phyloP scores from a whole-genome alignment of 1,139 yeast genomes.

The Candida pseudoviswanathii region DNA sequence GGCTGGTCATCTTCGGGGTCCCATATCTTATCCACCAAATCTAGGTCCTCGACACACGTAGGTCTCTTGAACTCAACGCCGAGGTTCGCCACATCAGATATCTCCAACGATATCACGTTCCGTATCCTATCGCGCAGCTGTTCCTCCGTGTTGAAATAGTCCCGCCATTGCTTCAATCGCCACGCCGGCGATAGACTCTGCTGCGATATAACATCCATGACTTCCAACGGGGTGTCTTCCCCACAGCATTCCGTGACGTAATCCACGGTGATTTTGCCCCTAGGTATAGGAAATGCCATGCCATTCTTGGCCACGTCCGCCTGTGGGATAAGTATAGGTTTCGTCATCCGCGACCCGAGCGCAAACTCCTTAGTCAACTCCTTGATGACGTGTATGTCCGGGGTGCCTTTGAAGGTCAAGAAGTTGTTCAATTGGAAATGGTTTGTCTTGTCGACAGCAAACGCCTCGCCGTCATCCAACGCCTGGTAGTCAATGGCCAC shows the following conservation, averaged over 20 bases:
- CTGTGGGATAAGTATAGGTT: conserved; percentile 37
- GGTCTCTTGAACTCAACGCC: conserved; percentile 64
- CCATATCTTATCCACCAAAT: conserved; percentile 75
- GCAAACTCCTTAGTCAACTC: conserved; percentile 43
- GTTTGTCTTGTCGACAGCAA: conserved; percentile 54
- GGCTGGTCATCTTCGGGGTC: conserved; percentile 23
- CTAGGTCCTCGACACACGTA: conserved; percentile 62
- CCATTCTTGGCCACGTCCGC: conserved; percentile 34
- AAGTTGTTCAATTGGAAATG: conserved; percentile 64
- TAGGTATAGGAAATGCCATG: conserved; percentile 37
- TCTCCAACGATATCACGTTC: conserved; percentile 82
- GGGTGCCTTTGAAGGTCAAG: conserved; percentile 20
- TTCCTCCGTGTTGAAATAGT: conserved; percentile 57
- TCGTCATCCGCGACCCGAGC: conserved; percentile 21
- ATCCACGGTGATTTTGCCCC: conserved; percentile 50
- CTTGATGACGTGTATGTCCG: conserved; percentile 19
- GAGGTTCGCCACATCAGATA: conserved; percentile 56
- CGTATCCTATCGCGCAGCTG: conserved; percentile 62
- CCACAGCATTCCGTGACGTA: conserved; percentile 66
- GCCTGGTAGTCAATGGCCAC: conserved; percentile 75
- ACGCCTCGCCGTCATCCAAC: conserved; percentile 70
- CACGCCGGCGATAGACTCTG: conserved; percentile 63
- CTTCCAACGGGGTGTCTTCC: conserved; percentile 66
- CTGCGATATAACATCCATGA: conserved; percentile 89
- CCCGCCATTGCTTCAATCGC: conserved; percentile 74